A percentile compares a stretch with the other conserved stretches of the same genome.
Conservation (phyloP, 202 grass and related monocot species). For the Elaeis oleifera region DNA sequence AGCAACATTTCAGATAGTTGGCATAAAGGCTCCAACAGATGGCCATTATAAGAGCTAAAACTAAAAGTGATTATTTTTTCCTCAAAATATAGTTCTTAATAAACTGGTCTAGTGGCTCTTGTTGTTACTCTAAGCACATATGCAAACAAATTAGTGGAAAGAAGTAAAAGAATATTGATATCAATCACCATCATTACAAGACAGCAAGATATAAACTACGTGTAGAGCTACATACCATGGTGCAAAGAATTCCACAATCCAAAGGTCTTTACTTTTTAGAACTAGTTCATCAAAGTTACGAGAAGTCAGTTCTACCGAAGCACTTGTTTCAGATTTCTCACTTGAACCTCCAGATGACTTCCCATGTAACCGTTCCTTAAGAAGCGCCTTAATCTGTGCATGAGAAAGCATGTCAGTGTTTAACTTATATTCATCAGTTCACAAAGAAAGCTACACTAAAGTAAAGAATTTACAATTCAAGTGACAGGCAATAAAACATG, state of each 20-base stretch:
- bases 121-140: no score
- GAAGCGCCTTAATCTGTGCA: conserved; percentile 76
- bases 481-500: no score
- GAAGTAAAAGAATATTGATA: background rate
- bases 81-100: no score
- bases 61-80: no score
- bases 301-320: conserved; percentile 70
- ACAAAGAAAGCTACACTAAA: background rate
- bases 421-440: background rate
- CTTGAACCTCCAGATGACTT: conserved; percentile 58
- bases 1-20: no score
- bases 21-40: no score
- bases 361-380: conserved; percentile 71
- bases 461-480: background rate
- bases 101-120: no score
- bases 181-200: background rate
- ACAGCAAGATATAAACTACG: background rate
- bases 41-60: no score
- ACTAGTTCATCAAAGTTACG: conserved; percentile 86
- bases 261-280: conserved; percentile 86
- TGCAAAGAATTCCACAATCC: conserved; percentile 98
- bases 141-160: no score
- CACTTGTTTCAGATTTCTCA: conserved; percentile 73
- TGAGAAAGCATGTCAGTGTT: conserved; percentile 16
- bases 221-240: conserved; percentile 64